phyloP scores from a whole-genome alignment of 1,284 basidiomycete genomes.

The Schizophyllum amplum region DNA sequence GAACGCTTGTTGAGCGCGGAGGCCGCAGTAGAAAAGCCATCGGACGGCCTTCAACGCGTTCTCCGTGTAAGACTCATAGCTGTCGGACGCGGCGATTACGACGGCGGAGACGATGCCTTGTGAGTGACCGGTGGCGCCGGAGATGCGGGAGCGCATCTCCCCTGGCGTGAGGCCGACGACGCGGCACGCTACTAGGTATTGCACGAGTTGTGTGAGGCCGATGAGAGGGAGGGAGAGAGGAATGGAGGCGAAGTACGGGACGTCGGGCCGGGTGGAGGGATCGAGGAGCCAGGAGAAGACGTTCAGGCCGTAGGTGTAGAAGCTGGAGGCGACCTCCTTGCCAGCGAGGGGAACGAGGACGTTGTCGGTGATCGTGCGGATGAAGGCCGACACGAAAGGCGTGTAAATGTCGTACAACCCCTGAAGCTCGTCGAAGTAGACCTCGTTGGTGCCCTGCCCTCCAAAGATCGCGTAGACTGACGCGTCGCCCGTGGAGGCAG shows the following conservation, averaged over 20 bases:
- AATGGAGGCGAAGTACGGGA: slow-evolving; percentile 85
- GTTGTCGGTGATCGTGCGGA: slow-evolving; percentile 56
- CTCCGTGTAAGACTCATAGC: slow-evolving; percentile 63
- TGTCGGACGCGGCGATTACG: slow-evolving; percentile 74
- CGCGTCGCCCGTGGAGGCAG: slow-evolving; percentile 37
- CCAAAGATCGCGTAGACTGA: slow-evolving; percentile 82
- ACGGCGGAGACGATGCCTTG: slow-evolving; percentile 95
- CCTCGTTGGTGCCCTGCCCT: slow-evolving; percentile 98
- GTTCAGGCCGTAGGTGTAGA: slow-evolving; percentile 80
- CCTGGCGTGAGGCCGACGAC: slow-evolving; percentile 72
- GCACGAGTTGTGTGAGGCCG: slow-evolving; percentile 90
- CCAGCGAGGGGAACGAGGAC: slow-evolving; percentile 73
- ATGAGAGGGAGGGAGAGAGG: slow-evolving; percentile 96
- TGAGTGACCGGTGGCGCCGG: slow-evolving; percentile 92
- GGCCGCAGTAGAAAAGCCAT: slow-evolving; percentile 91
- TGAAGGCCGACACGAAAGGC: slow-evolving; percentile 63
- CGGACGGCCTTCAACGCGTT: slow-evolving; percentile 82
- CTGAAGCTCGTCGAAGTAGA: slow-evolving; percentile 96
- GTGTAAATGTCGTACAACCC: slow-evolving; percentile 82
- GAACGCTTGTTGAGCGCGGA: slow-evolving; percentile 92
- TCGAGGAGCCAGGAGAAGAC: slow-evolving; percentile 82
- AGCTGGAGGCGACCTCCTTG: slow-evolving; percentile 44
- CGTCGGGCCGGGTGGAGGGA: slow-evolving; percentile 62
- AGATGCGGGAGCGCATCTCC: slow-evolving; percentile 69
- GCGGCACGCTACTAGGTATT: slow-evolving; percentile 81